Percentiles rank a stretch among this genome's conserved stretches.
These are phyloP conservation scores for Zizania latifolia DNA, from an alignment of 176 grass and related monocot genomes.

Conservation along the genomic window DNA sequence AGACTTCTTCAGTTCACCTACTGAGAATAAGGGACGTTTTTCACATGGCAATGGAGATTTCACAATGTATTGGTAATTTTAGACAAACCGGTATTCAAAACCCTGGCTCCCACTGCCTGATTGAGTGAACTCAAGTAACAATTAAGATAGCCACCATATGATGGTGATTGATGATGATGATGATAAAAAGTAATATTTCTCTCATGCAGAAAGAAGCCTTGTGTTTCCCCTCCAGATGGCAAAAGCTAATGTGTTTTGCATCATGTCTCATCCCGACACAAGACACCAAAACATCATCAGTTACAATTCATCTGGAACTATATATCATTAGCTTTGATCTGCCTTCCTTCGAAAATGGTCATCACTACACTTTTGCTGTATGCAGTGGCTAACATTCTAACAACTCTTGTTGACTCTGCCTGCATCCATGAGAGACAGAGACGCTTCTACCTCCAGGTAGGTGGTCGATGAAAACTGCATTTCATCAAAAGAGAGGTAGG, in stretches of 20 bases:
- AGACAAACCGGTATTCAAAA: too few relatives aligned
- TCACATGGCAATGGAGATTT: too few relatives aligned
- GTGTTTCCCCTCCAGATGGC: neutral
- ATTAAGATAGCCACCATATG: neutral
- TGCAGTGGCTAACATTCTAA: too few relatives aligned
- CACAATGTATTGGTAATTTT: too few relatives aligned
- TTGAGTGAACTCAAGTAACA: too few relatives aligned
- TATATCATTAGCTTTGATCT: neutral
- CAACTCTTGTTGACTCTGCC: constrained; percentile 5
- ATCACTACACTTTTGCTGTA: neutral
- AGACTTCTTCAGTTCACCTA: too few relatives aligned
- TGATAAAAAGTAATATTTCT: neutral
- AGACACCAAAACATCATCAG: neutral
- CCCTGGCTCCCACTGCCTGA: too few relatives aligned
- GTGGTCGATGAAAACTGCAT: constrained; percentile 25
- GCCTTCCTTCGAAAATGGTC: neutral
- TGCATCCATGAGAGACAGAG: constrained; percentile 10
- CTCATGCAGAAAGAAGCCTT: neutral
- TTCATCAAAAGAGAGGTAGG: neutral
- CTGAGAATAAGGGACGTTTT: too few relatives aligned
- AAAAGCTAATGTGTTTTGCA: neutral
- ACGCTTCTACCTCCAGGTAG: constrained; percentile 34
- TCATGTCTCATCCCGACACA: neutral
- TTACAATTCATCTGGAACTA: neutral
- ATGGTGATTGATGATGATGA: neutral